Evolutionary conservation across 768 basidiomycete species (phyloP).

Genomic region (Suillus spraguei): DNA sequence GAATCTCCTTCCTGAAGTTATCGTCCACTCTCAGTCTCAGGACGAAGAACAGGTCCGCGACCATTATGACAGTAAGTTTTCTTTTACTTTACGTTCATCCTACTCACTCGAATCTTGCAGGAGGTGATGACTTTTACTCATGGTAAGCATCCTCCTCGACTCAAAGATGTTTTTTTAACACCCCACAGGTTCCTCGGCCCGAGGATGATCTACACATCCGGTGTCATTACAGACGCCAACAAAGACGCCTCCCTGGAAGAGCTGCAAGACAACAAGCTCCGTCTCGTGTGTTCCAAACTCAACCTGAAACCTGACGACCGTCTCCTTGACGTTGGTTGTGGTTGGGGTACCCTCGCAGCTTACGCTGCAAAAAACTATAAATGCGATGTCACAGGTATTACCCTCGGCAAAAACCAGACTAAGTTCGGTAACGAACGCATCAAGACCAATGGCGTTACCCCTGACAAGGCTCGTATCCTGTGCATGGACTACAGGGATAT

Average conservation of each 20-base stretch:
- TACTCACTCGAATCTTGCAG: constrained; percentile 34
- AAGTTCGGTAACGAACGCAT: constrained; percentile 92
- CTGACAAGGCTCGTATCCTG: constrained; percentile 83
- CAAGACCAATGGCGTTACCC: constrained; percentile 67
- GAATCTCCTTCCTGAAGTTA: constrained; percentile 89
- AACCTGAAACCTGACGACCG: constrained; percentile 85
- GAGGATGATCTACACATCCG: constrained; percentile 98
- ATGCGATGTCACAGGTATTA: constrained; percentile 96
- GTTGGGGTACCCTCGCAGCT: constrained; percentile 95
- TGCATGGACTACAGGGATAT: constrained; percentile 95
- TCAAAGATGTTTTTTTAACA: too few relatives aligned
- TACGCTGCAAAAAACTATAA: constrained; percentile 97
- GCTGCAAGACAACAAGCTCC: constrained; percentile 98
- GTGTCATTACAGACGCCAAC: constrained; percentile 74
- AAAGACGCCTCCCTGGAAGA: constrained; percentile 84
- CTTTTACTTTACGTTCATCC: constrained; percentile 7
- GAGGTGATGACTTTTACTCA: constrained; percentile 94
- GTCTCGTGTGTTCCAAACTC: constrained; percentile 95
- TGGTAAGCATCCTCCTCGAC: too few relatives aligned
- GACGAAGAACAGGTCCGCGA: constrained; percentile 96
- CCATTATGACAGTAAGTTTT: constrained; percentile 84
- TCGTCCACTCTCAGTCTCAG: constrained; percentile 85
- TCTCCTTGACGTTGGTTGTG: constrained; percentile 85
- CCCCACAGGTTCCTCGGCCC: constrained; percentile 97
- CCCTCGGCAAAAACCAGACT: constrained; percentile 88